Conservation (phyloP, 2,329 filamentous ascomycete species). For the Grosmannia serpens region DNA sequence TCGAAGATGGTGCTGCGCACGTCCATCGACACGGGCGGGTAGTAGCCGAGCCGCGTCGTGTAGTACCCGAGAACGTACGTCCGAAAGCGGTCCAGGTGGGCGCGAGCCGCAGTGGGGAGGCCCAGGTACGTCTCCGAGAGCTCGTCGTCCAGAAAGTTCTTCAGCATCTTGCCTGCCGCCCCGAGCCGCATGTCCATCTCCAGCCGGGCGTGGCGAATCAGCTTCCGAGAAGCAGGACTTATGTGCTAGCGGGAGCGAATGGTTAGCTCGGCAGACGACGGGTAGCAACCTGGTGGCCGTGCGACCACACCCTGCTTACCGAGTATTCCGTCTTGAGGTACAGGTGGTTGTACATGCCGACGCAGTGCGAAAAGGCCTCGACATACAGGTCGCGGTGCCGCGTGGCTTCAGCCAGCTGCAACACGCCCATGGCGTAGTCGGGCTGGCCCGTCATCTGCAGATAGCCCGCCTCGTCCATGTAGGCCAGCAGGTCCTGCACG, state of each 20-base stretch:
- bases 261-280: background rate
- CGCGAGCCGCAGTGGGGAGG: constrained; percentile 45
- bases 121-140: constrained; percentile 56
- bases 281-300: background rate
- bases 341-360: constrained; percentile 60
- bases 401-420: constrained; percentile 57
- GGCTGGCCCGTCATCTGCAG: constrained; percentile 53
- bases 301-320: constrained; percentile 27
- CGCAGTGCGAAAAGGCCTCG: constrained; percentile 65
- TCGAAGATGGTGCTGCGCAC: constrained; percentile 37
- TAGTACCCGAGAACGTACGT: constrained; percentile 58
- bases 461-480: constrained; percentile 60
- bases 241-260: constrained; percentile 26
- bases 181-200: constrained; percentile 56
- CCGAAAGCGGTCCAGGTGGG: constrained; percentile 63
- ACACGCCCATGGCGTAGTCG: constrained; percentile 54
- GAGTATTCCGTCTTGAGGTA: constrained; percentile 46
- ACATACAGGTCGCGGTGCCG: constrained; percentile 55
- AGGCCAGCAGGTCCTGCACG: constrained; percentile 48
- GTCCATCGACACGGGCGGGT: constrained; percentile 46
- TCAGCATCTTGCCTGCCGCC: constrained; percentile 45
- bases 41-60: constrained; percentile 55
- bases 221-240: constrained; percentile 44
- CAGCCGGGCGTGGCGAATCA: constrained; percentile 49
- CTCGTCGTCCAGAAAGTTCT: constrained; percentile 60